Conservation (phyloP, 2,329 filamentous ascomycete genomes). For the Parascedosporium putredinis region DNA sequence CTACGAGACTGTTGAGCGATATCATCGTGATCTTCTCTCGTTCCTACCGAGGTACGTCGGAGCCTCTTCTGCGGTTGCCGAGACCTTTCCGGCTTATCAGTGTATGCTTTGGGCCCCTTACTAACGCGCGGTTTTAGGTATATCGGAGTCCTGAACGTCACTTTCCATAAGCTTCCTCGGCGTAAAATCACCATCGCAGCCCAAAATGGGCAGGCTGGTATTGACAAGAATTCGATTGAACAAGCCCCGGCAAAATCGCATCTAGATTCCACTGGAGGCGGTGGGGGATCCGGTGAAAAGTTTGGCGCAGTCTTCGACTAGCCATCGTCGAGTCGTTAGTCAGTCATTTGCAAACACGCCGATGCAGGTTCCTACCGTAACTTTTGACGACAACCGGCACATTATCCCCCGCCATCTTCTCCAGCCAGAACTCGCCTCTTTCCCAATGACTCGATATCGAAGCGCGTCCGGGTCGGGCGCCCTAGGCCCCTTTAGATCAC, state of each 20-base stretch:
- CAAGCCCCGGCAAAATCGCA: neutral
- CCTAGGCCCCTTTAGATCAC: slow-evolving; percentile 8
- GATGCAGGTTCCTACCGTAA: slow-evolving; percentile 73
- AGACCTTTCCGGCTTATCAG: neutral
- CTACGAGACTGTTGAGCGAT: slow-evolving; percentile 88
- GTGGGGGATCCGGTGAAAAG: slow-evolving; percentile 10
- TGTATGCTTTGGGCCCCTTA: neutral
- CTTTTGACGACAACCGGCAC: slow-evolving; percentile 87
- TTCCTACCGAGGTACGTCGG: slow-evolving; percentile 72
- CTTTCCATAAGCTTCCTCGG: slow-evolving; percentile 75
- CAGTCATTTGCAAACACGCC: slow-evolving; percentile 63
- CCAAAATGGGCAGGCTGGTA: slow-evolving; percentile 35
- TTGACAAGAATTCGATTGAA: slow-evolving; percentile 10
- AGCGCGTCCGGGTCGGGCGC: slow-evolving; percentile 24
- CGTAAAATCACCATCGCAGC: slow-evolving; percentile 39
- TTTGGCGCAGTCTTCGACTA: slow-evolving; percentile 12
- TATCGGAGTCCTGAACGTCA: slow-evolving; percentile 93
- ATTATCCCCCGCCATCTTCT: slow-evolving; percentile 83
- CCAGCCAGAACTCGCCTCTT: slow-evolving; percentile 29
- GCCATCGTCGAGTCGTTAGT: slow-evolving; percentile 40
- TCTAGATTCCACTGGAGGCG: neutral
- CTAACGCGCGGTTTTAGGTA: slow-evolving; percentile 50
- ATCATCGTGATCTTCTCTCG: slow-evolving; percentile 78
- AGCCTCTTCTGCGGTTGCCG: slow-evolving; percentile 11
- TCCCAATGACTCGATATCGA: slow-evolving; percentile 19